Conservation (phyloP, 805 yeast species). For the Wickerhamomyces canadensis region DNA sequence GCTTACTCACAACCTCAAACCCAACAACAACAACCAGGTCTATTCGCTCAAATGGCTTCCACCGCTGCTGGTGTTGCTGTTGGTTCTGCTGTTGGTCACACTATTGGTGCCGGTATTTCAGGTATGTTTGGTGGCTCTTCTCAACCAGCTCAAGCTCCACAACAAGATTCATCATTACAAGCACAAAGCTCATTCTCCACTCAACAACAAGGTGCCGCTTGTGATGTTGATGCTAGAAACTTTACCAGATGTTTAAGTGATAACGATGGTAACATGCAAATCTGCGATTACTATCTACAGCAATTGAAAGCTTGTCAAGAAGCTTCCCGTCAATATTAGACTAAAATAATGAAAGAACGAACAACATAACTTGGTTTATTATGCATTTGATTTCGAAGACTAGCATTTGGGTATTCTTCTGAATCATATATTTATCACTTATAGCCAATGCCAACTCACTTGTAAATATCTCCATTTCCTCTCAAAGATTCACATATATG, state of each 20-base stretch:
- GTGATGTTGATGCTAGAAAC: conserved; percentile 91
- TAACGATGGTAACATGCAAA: conserved; percentile 92
- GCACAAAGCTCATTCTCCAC: conserved; percentile 29
- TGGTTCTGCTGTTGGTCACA: conserved; percentile 96
- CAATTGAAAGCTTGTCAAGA: conserved; percentile 97
- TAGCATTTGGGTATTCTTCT: too few relatives aligned
- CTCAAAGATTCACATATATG: too few relatives aligned
- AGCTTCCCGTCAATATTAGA: conserved; percentile 77
- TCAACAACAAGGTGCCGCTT: conserved; percentile 46
- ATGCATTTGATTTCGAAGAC: not conserved
- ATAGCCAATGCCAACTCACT: too few relatives aligned
- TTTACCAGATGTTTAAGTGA: conserved; percentile 95
- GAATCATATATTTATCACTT: too few relatives aligned
- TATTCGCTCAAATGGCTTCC: conserved; percentile 95
- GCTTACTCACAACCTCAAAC: conserved; percentile 49
- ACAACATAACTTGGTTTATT: not conserved
- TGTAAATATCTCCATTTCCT: too few relatives aligned
- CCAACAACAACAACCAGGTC: conserved; percentile 68
- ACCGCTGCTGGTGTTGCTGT: conserved; percentile 99
- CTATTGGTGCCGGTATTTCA: conserved; percentile 91
- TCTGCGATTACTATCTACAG: conserved; percentile 94
- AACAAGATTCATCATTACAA: conserved; percentile 36
- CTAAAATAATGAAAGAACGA: too few relatives aligned
- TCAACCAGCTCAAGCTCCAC: conserved; percentile 41
- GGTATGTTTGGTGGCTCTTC: conserved; percentile 82